Base-by-base conservation (phyloP, 2,329 filamentous ascomycete genomes). In the Cryphonectria radicalis region DNA sequence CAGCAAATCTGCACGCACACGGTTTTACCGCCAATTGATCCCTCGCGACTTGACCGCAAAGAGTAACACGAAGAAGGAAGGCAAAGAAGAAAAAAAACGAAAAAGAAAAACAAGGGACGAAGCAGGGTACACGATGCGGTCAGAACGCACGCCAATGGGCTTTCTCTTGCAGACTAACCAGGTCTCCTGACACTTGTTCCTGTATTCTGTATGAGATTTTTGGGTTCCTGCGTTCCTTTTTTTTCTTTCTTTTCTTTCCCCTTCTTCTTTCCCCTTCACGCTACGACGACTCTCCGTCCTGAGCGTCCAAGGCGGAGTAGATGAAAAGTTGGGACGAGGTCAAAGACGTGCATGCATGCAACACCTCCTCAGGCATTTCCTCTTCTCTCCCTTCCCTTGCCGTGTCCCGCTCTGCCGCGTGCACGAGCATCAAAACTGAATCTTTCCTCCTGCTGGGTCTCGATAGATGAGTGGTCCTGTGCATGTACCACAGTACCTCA, bases 11-110 rank as follows among this genome's bases (percentile, higher is more conserved):
- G 59, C 67, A 63, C 14, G 67, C 67, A 42, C 43, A 64, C 67
- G 57, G 57, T 10, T 62, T 68, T 68, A 68, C 67, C 67, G 67
- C 67, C 53, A 43, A 50, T 35, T n/a, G 63, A 65, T 53, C 63
- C 63, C 37, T 65, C 59, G 67, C 46, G 60, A 64, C 67, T 55
- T 69, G 67, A 69, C 67, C 67, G 67, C 60, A 69, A 50, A n/a
- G 19, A 50, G 46, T n/a, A 50, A 50, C 46, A 7, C 22, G 17
- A 50, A n/a, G 17, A 50, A 50, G 22, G 10, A 8, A 50, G 6
- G 6, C 7, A n/a, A 50, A 50, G 10, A 22, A 46, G 6, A 22
- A 46, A 14, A n/a, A 46, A 46, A 7, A 46, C 6, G 40, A 37
- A 10, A 5, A 46, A 8, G 22, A 50, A n/a, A n/a, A 50, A 50